Evolutionary conservation across 73 alveolate genomes (phyloP).

Genomic region (Diophrys sp.): DNA sequence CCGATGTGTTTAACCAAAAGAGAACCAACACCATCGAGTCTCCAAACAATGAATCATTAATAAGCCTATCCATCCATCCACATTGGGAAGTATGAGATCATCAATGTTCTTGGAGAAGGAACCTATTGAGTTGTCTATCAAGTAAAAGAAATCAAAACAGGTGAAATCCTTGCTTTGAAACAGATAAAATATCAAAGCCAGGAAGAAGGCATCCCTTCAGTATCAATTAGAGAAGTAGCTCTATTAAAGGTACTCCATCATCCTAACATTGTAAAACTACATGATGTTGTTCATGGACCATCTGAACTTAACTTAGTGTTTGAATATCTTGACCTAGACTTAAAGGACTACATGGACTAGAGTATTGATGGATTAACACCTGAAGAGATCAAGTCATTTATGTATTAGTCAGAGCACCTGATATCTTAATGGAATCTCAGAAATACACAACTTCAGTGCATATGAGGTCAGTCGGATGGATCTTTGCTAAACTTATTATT

Average conservation of each 20-base stretch:
- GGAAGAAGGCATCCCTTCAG: constrained; percentile 93
- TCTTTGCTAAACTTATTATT: constrained; percentile 92
- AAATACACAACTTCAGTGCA: constrained; percentile 89
- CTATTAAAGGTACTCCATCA: constrained; percentile 87
- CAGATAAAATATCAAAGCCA: constrained; percentile 81
- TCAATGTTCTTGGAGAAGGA: constrained; percentile 90
- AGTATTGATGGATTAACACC: constrained; percentile 78
- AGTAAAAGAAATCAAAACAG: constrained; percentile 71
- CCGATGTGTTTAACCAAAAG: too few species aligned
- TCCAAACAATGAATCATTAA: too few species aligned
- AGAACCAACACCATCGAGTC: too few species aligned
- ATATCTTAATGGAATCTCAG: constrained; percentile 88
- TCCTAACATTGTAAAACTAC: constrained; percentile 87
- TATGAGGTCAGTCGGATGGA: constrained; percentile 95
- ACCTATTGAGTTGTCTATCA: constrained; percentile 93
- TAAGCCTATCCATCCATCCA: too few species aligned
- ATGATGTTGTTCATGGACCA: constrained; percentile 86
- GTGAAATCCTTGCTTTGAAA: constrained; percentile 82
- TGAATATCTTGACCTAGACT: constrained; percentile 87
- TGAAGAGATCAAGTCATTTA: constrained; percentile 92
- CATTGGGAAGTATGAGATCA: constrained; percentile 78
- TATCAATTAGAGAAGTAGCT: constrained; percentile 93
- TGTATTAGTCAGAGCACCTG: constrained; percentile 94
- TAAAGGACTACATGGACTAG: constrained; percentile 78
- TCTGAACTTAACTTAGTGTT: constrained; percentile 87